Evolutionary conservation across 352 stramenopile species (phyloP).

Genomic region (Phytophthora quininea): DNA sequence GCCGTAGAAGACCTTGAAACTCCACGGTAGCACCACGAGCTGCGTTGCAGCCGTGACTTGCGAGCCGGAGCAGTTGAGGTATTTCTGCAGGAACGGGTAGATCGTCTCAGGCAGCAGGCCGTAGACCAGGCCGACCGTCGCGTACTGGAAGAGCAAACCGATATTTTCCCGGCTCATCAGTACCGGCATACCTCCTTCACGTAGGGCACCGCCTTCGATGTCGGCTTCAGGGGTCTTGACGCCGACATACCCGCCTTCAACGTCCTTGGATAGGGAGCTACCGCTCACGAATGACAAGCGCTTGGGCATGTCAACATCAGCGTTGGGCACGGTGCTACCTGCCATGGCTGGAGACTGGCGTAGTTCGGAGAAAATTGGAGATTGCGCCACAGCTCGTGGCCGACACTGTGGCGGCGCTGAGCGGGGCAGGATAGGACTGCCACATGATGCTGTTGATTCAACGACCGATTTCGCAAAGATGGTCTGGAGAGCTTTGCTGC

Average conservation of each 20-base stretch:
- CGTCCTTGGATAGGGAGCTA: conserved; percentile 25
- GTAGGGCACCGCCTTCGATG: conserved; percentile 35
- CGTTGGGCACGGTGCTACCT: background rate
- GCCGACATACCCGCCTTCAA: conserved; percentile 21
- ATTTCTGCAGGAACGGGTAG: conserved; percentile 51
- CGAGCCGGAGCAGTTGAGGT: conserved; percentile 43
- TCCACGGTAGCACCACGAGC: conserved; percentile 39
- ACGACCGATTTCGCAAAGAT: background rate
- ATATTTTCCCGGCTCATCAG: conserved; percentile 40
- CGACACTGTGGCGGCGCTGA: background rate
- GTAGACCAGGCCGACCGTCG: conserved; percentile 43
- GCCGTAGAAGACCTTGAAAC: conserved; percentile 19
- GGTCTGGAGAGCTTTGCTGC: too few relatives aligned
- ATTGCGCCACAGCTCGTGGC: background rate
- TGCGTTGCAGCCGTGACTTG: conserved; percentile 41
- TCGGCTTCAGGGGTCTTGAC: conserved; percentile 20
- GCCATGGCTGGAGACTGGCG: background rate
- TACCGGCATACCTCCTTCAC: conserved; percentile 27
- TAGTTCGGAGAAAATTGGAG: conserved; percentile 4
- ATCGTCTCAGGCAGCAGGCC: conserved; percentile 41
- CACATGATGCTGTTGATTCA: background rate
- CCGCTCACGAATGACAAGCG: conserved; percentile 34
- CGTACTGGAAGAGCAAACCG: conserved; percentile 46
- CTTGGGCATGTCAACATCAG: conserved; percentile 19
- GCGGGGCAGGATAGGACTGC: background rate